Evolutionary conservation across 352 stramenopile species (phyloP), one percentile per base, ranked within the genome.

Genomic region (Pythium chondricola): DNA sequence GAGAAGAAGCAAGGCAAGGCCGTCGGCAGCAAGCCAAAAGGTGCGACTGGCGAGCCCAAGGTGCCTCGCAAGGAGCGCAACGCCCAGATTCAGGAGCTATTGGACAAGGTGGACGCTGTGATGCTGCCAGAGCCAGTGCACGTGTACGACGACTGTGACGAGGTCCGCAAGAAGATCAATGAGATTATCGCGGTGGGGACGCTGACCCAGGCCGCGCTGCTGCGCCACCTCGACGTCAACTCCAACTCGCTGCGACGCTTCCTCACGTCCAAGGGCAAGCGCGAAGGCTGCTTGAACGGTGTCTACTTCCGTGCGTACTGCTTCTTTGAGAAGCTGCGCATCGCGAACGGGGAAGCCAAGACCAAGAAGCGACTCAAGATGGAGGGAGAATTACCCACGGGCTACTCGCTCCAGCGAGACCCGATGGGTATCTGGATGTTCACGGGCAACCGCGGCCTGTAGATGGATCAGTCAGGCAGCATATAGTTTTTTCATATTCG

Each of bases 321-420:
- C 44, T 79, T 83, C 44, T 83, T 83, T 26, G 72, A 83, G 55
- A 73, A 74, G 48, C 63, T 71, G 6, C 67, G 69, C 51, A 67
- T 83, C 41, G 31, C 63, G 8, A 56, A 83, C 21, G 48, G 43
- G 37, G 48, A 59, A 13, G 49, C 58, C 41, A 81, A 83, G 65
- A 66, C 64, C 16, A 64, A 61, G 22, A 83, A 74, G 40, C 68
- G 68, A 9, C 29, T 67, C n/a, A 61, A 69, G 18, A 69, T 53
- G 13, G 68, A 83, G 50, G 37, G 20, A 0, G 56, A 64, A 24
- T 41, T 54, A 30, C 51, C 55, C 7, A 40, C 16, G 14, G 56
- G 61, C 9, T 70, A 63, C 38, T 59, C 56, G 35, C 51, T 70
- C 4, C n/a, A 54, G 52, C 61, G 61, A 13, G 61, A 69, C n/a